phyloP scores from a whole-genome alignment of 371 early-diverging fungal genomes.

The Thermomucor indicae-seudaticae region DNA sequence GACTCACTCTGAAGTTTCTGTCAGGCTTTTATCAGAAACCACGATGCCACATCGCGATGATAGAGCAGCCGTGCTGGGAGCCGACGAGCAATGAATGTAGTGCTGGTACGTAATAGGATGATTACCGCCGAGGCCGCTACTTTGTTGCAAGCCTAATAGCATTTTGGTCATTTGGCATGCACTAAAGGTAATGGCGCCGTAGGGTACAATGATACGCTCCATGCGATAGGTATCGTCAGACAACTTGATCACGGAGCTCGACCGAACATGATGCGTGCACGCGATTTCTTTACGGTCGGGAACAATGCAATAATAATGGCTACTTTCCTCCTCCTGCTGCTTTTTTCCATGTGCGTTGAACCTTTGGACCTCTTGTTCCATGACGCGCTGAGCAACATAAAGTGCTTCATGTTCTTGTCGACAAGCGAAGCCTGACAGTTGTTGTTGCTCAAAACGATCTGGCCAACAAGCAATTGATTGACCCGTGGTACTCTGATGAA shows the following conservation, averaged over 20 bases:
- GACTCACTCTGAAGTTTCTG: too few species aligned
- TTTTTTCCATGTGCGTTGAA: too few species aligned
- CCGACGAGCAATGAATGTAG: conserved; percentile 6
- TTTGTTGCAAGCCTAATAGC: not conserved
- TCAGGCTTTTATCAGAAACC: too few species aligned
- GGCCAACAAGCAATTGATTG: conserved; percentile 10
- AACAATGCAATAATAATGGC: not conserved
- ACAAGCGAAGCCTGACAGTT: not conserved
- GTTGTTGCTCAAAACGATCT: not conserved
- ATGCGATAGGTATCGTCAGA: conserved; percentile 15
- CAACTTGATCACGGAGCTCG: conserved; percentile 15
- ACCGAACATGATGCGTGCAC: conserved; percentile 27
- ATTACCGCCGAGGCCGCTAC: not conserved
- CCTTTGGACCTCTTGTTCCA: too few species aligned
- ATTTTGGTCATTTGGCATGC: conserved; percentile 18
- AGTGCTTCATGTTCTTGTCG: not conserved
- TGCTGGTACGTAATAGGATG: conserved; percentile 6
- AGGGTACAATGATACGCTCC: conserved; percentile 31
- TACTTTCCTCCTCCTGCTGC: not conserved
- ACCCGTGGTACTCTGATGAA: not conserved
- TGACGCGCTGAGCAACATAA: not conserved
- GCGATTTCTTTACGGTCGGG: conserved; percentile 2
- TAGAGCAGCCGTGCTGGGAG: not conserved
- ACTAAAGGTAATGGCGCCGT: conserved; percentile 27
- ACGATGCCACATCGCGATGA: not conserved